phyloP scores from a whole-genome alignment of 2,329 filamentous ascomycete genomes.

The Lasiodiplodia sp. region DNA sequence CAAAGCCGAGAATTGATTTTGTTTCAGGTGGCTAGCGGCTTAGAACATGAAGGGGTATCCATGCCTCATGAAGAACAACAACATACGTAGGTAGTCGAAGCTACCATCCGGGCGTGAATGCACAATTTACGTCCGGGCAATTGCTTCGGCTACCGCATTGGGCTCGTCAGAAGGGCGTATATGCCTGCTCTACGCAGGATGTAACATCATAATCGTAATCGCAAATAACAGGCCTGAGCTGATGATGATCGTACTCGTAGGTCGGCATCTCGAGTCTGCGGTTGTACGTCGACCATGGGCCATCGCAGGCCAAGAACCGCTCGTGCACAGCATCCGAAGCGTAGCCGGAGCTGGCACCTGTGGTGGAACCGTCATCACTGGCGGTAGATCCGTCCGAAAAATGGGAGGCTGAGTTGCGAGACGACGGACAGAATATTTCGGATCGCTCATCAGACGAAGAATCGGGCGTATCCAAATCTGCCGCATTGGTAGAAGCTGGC shows the following conservation, averaged over 20 bases:
- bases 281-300: constrained; percentile 11
- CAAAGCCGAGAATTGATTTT: too few relatives aligned
- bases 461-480: constrained; percentile 1
- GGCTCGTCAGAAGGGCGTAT: not conserved
- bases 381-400: not conserved
- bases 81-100: too few relatives aligned
- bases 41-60: too few relatives aligned
- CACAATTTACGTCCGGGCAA: too few relatives aligned
- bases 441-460: constrained; percentile 8
- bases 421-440: not conserved
- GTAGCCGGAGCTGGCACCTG: too few relatives aligned
- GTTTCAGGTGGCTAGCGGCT: too few relatives aligned
- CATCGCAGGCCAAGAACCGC: not conserved
- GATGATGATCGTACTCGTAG: not conserved
- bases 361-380: not conserved
- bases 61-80: too few relatives aligned
- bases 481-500: constrained; percentile 5
- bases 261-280: not conserved
- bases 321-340: not conserved
- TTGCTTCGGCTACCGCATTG: not conserved
- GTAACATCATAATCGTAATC: not conserved
- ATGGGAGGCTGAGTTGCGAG: not conserved
- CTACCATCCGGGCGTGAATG: too few relatives aligned
- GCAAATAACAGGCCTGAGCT: not conserved
- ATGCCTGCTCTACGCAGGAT: not conserved